Conservation (phyloP, 805 yeast species). For the Schwanniomyces occidentalis region DNA sequence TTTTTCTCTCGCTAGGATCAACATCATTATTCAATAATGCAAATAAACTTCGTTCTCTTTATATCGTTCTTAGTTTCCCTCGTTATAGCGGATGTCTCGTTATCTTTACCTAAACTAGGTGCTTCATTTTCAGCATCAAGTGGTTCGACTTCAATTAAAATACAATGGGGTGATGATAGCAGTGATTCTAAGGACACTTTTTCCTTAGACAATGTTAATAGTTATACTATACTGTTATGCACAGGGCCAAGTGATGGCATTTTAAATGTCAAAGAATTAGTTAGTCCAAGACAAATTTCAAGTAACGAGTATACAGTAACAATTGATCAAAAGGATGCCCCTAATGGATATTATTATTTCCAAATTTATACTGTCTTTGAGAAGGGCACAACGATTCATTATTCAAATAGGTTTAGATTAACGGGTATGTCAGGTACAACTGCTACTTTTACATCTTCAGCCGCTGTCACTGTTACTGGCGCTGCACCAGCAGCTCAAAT, state of each 20-base stretch:
- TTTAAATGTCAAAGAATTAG: slow-evolving; percentile 10
- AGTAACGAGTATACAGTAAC: slow-evolving; percentile 39
- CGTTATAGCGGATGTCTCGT: slow-evolving; percentile 50
- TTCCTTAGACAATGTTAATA: slow-evolving; percentile 39
- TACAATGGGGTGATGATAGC: slow-evolving; percentile 58
- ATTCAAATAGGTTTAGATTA: slow-evolving; percentile 64
- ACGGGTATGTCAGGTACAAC: slow-evolving; percentile 71
- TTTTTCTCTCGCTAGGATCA: background rate
- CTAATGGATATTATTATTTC: slow-evolving; percentile 68
- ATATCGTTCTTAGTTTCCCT: slow-evolving; percentile 5
- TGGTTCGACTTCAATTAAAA: slow-evolving; percentile 29
- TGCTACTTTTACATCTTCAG: slow-evolving; percentile 39
- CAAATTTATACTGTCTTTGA: slow-evolving; percentile 59
- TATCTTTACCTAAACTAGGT: slow-evolving; percentile 44
- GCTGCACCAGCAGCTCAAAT: slow-evolving; percentile 43
- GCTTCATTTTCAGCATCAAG: slow-evolving; percentile 38
- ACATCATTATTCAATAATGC: slow-evolving; percentile 1
- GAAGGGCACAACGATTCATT: slow-evolving; percentile 55
- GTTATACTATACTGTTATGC: slow-evolving; percentile 59
- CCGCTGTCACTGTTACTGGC: slow-evolving; percentile 33
- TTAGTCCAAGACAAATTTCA: slow-evolving; percentile 3
- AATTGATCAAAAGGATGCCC: slow-evolving; percentile 46
- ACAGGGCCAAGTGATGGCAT: slow-evolving; percentile 63
- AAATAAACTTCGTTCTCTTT: slow-evolving; percentile 3
- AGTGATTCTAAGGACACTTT: slow-evolving; percentile 48